These are phyloP conservation scores for Rhizoctonia solani DNA, from an alignment of 1,284 basidiomycete genomes.

Conservation along the genomic window DNA sequence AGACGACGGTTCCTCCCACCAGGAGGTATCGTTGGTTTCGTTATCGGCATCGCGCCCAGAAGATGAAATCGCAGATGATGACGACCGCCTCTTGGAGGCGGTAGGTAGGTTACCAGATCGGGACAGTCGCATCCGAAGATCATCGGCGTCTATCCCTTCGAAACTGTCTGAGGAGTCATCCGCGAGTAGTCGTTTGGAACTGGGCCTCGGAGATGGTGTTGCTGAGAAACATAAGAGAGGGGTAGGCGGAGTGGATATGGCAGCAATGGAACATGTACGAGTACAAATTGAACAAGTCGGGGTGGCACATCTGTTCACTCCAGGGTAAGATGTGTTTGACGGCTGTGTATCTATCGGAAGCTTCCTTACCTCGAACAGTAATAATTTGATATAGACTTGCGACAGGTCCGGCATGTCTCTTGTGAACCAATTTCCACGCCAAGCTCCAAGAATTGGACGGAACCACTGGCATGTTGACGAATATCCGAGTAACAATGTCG, in stretches of 20 bases:
- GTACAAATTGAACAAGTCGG: slow-evolving; percentile 26
- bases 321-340: background rate
- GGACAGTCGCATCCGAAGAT: background rate
- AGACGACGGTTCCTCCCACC: slow-evolving; percentile 1
- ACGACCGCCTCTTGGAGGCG: slow-evolving; percentile 12
- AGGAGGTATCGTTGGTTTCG: background rate
- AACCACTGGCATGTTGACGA: background rate
- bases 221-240: slow-evolving; percentile 30
- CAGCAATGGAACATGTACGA: slow-evolving; percentile 20
- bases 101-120: background rate
- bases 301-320: slow-evolving; percentile 13
- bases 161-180: background rate
- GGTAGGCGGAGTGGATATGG: slow-evolving; percentile 25
- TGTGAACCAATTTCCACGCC: background rate
- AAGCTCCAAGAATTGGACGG: background rate
- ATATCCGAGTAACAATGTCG: background rate
- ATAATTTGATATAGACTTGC: slow-evolving; percentile 20
- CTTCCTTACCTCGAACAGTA: slow-evolving; percentile 18
- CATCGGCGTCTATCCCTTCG: slow-evolving; percentile 10
- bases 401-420: slow-evolving; percentile 29
- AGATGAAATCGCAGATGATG: background rate
- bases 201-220: slow-evolving; percentile 19
- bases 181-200: background rate
- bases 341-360: background rate
- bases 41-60: background rate